Conservation (phyloP, 1,284 basidiomycete species). For the Tilletia horrida region DNA sequence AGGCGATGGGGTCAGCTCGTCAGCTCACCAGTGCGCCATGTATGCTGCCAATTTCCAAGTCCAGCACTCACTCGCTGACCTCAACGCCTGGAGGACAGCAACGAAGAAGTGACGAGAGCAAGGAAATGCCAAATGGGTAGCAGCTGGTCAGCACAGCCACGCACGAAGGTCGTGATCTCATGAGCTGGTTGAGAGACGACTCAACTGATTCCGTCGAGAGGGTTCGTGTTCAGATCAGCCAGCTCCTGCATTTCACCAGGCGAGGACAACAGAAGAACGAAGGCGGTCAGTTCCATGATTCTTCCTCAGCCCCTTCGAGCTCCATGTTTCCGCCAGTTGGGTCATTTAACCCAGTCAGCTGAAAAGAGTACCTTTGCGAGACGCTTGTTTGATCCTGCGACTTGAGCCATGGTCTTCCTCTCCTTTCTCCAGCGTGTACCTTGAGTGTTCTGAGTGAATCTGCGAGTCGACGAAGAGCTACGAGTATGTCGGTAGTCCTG, state of each 20-base stretch:
- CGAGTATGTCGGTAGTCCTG: too few species aligned
- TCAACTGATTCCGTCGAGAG: conserved; percentile 36
- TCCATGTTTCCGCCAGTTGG: neutral
- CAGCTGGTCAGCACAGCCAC: neutral
- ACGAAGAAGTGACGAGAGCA: too few species aligned
- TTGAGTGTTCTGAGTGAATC: neutral
- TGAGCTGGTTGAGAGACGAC: neutral
- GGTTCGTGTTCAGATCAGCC: conserved; percentile 39
- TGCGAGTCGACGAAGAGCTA: too few species aligned
- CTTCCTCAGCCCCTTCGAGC: too few species aligned
- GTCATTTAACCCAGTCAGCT: neutral
- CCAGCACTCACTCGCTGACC: conserved; percentile 30
- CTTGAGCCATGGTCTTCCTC: neutral
- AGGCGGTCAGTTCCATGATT: neutral
- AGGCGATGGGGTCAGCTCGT: neutral
- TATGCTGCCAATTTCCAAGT: too few species aligned
- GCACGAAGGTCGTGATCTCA: too few species aligned
- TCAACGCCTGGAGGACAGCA: conserved; percentile 30
- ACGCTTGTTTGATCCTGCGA: conserved; percentile 22
- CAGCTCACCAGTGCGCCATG: neutral
- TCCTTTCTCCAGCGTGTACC: neutral
- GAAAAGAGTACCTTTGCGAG: conserved; percentile 23
- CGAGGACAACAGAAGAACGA: neutral
- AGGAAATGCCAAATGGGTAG: neutral
- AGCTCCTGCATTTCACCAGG: conserved; percentile 30